phyloP scores from a whole-genome alignment of 164 flowering plant species.

The Piper longum region DNA sequence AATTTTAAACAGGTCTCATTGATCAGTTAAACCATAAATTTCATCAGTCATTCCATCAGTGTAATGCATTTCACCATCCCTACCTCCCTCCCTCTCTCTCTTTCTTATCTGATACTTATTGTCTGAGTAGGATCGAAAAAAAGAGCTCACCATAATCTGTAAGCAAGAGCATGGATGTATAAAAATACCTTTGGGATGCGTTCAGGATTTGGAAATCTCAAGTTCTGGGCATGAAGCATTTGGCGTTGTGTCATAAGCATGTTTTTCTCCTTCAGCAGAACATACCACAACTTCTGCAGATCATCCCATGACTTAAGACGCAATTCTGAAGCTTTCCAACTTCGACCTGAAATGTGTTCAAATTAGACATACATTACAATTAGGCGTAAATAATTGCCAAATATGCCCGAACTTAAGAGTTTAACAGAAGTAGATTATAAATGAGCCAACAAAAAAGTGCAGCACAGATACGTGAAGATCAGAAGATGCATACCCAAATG shows the following conservation, averaged over 20 bases:
- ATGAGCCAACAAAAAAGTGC: background rate
- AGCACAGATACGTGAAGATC: background rate
- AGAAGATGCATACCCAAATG: background rate
- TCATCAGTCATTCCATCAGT: too few species aligned
- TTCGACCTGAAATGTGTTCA: conserved; percentile 39
- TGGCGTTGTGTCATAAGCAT: conserved; percentile 95
- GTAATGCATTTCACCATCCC: too few species aligned
- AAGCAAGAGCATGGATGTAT: background rate
- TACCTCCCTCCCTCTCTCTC: too few species aligned
- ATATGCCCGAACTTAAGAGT: background rate
- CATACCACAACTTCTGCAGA: conserved; percentile 89
- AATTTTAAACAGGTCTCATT: too few species aligned
- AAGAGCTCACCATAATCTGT: too few species aligned
- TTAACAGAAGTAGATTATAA: background rate
- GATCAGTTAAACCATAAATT: too few species aligned
- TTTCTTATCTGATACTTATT: too few species aligned
- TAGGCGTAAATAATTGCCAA: background rate
- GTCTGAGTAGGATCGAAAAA: too few species aligned
- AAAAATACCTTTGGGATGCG: conserved; percentile 69
- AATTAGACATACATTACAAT: background rate
- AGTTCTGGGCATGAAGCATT: conserved; percentile 83
- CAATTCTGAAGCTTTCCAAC: conserved; percentile 94
- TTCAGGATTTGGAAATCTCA: conserved; percentile 87
- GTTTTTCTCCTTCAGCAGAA: conserved; percentile 88
- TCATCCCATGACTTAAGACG: conserved; percentile 92